Evolutionary conservation across 2,329 filamentous ascomycete species (phyloP), one percentile per base, ranked within the genome.

Genomic region (Magnaporthales sp.): DNA sequence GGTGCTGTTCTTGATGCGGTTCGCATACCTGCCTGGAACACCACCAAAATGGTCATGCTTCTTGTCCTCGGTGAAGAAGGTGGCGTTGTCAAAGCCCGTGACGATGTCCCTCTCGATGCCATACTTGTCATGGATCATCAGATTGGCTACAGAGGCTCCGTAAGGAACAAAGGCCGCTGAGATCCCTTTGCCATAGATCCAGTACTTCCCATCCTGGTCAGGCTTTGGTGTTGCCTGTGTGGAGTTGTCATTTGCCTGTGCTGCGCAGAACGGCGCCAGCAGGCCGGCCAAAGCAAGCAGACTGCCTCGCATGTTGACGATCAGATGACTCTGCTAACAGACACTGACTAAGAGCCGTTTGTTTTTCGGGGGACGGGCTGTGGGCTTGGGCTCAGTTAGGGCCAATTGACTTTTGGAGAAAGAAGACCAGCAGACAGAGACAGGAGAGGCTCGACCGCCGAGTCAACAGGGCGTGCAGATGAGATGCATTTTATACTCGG

Each of bases 21-120:
- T 93, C 67, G 91, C 91, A 74, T 93, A 93, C 66, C 91, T 87
- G 62, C 90, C 90, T 0, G 89, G 89, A 0, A 93, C 86, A 71
- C 87, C 81, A 67, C 89, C 91, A 70, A 90, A 88, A 80, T 92
- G 89, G 64, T 85, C 87, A 75, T 93, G 90, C 68, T 84, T 80
- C 68, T 77, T 77, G 76, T 91, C 89, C 63, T 86, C 75, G 68
- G 76, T 77, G 77, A 93, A 93, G 77, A 90, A 87, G 65, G 80
- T 86, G 62, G 90, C 90, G 73, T 92, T 92, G 78, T 93, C 91
- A 72, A 88, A 93, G 63, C 91, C 91, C 62, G 84, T 83, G 1
- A 93, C 86, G 64, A 93, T 80, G 73, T 93, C 91, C 68, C 90
- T 84, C 73, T 86, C 81, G 60, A 89, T 78, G 62, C 89, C 90